These are phyloP conservation scores for Chytriomyces hyalinus DNA, from an alignment of 192 early-diverging fungal species.

Conservation along the genomic window DNA sequence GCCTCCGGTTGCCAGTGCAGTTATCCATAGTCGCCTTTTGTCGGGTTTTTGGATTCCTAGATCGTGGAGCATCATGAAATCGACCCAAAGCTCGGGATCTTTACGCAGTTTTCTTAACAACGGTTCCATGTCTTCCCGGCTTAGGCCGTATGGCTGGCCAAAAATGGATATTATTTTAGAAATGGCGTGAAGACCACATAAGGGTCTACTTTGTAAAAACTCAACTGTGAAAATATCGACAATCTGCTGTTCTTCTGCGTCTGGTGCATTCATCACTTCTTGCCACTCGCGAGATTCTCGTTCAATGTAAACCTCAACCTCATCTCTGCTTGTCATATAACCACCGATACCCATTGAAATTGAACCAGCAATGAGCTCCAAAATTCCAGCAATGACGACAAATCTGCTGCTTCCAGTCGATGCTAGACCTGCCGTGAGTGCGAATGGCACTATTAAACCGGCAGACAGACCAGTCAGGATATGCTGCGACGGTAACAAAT, in stretches of 20 bases:
- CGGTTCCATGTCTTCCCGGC: constrained; percentile 51
- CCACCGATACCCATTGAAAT: constrained; percentile 72
- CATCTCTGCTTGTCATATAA: constrained; percentile 60
- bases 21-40: constrained; percentile 59
- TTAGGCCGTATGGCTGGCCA: constrained; percentile 62
- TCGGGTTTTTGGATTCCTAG: constrained; percentile 64
- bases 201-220: neutral
- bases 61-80: constrained; percentile 80
- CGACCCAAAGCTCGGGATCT: constrained; percentile 64
- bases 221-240: constrained; percentile 58
- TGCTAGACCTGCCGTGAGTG: constrained; percentile 66
- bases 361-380: constrained; percentile 59
- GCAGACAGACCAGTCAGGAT: constrained; percentile 37
- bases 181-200: neutral
- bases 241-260: constrained; percentile 62
- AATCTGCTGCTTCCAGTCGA: constrained; percentile 53
- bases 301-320: constrained; percentile 66
- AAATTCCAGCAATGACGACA: constrained; percentile 65
- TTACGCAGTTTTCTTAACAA: constrained; percentile 54
- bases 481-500: neutral
- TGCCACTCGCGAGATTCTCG: constrained; percentile 57
- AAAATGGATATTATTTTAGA: neutral
- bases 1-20: constrained; percentile 63
- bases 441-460: constrained; percentile 64
- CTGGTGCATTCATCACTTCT: constrained; percentile 57